These are phyloP conservation scores for Populus tremula DNA, from an alignment of 345 rosid genomes.

Conservation along the genomic window DNA sequence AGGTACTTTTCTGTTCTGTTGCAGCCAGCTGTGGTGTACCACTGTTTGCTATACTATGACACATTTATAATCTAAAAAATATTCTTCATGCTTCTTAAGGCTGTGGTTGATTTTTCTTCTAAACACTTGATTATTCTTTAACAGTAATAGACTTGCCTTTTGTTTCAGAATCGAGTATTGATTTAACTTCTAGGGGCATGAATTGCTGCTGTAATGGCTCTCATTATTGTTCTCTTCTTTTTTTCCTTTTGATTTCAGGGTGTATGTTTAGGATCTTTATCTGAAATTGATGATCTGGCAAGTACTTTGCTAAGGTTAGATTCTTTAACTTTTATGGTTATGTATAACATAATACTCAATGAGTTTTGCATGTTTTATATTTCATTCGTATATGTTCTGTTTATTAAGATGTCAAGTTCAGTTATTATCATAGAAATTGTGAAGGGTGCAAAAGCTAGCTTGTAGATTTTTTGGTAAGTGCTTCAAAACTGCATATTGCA, in stretches of 20 bases:
- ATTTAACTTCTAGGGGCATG: neutral
- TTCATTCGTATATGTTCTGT: neutral
- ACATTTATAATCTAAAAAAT: too few species aligned
- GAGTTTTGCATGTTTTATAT: neutral
- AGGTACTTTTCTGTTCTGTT: neutral
- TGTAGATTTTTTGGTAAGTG: neutral
- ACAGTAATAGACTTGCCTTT: too few species aligned
- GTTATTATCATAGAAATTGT: neutral
- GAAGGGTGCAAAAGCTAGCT: neutral
- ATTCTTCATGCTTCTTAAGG: neutral
- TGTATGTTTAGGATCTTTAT: constrained; percentile 58
- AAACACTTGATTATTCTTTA: too few species aligned
- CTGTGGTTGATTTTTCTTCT: too few species aligned
- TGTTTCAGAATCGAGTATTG: neutral
- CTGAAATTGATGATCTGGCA: constrained; percentile 92
- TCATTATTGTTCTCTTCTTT: neutral
- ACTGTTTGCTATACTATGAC: neutral
- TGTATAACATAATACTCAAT: neutral
- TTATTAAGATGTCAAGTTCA: neutral
- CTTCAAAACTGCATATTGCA: neutral
- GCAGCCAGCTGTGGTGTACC: neutral
- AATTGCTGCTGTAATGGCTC: neutral
- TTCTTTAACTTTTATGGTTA: constrained; percentile 6
- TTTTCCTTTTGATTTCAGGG: constrained; percentile 39
- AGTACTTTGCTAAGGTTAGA: constrained; percentile 87